Base-by-base conservation (phyloP, 306 rosid genomes). In the Castanospermum australe region DNA sequence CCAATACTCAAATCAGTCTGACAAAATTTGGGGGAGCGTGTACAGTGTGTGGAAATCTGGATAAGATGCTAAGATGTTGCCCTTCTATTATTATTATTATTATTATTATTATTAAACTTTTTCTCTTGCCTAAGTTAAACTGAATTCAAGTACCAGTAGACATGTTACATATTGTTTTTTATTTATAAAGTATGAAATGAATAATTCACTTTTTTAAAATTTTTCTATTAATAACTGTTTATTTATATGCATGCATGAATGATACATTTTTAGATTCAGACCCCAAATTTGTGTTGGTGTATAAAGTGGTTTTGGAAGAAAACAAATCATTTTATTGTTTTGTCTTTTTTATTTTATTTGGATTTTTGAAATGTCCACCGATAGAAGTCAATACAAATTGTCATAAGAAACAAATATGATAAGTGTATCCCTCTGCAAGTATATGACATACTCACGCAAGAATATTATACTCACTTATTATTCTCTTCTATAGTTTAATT, bases 351-450 rank as follows among this genome's bases (percentile, higher is more conserved):
- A 5, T 15, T 41, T 60, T 35, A 18, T 22, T 54, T 21, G 65
- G 42, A 2, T 59, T 67, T 59, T 78, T 15, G 0, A 33, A 68
- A 47, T 57, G 39, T 55, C 71, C 84, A 81, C 80, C 80, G 84
- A 81, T 80, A 55, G 47, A 50, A 5, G 8, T 65, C 14, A 24
- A 7, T 65, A 61, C 39, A 0, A 25, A 1, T 32, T 63, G 64
- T 36, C 71, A 14, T 48, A 44, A 63, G 33, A 41, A 38, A 67
- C 75, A 55, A 12, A 55, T 39, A 66, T 77, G 45, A 6, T 22
- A 32, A 33, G 25, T n/a, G 4, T 17, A 62, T 28, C 24, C 13
- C 2, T 32, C 71, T 11, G 48, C 18, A 2, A 22, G 15, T 14
- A 22, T 20, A 51, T 0, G 1, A 48, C 48, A 14, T 14, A 56